phyloP scores from a whole-genome alignment of 352 stramenopile species.

The Thalassiosira oceanica region DNA sequence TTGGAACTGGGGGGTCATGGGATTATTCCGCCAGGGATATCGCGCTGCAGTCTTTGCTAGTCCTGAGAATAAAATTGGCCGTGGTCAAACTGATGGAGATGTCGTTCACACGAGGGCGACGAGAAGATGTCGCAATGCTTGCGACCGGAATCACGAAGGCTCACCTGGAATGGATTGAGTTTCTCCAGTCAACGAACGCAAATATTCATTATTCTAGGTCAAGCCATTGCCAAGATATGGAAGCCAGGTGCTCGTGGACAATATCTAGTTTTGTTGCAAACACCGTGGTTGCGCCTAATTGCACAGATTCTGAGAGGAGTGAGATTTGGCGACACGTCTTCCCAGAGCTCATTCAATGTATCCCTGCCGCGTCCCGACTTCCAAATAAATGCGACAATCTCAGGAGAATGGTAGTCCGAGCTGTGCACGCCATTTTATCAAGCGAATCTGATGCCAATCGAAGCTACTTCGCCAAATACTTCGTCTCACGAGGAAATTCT shows the following conservation, averaged over 20 bases:
- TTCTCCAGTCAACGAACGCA: not conserved
- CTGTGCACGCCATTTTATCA: constrained; percentile 33
- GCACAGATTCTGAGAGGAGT: constrained; percentile 6
- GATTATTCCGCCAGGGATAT: constrained; percentile 10
- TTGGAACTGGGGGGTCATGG: constrained; percentile 26
- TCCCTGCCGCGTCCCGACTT: constrained; percentile 24
- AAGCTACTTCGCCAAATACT: constrained; percentile 17
- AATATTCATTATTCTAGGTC: not conserved
- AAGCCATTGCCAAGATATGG: not conserved
- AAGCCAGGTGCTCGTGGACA: constrained; percentile 22
- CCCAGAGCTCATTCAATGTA: constrained; percentile 37
- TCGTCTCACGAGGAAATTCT: constrained; percentile 38
- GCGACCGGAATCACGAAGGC: too few relatives aligned
- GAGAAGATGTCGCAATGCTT: too few relatives aligned
- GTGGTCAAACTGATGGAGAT: too few relatives aligned
- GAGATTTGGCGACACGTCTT: constrained; percentile 41
- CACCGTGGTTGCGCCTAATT: constrained; percentile 22
- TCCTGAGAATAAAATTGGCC: too few relatives aligned
- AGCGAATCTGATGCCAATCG: not conserved
- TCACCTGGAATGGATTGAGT: too few relatives aligned
- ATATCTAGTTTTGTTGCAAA: constrained; percentile 27
- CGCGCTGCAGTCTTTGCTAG: not conserved
- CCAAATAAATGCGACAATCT: constrained; percentile 15
- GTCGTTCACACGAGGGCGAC: too few relatives aligned
- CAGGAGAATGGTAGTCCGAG: constrained; percentile 20